Evolutionary conservation across 805 yeast genomes (phyloP).

Genomic region (Candida koratica): DNA sequence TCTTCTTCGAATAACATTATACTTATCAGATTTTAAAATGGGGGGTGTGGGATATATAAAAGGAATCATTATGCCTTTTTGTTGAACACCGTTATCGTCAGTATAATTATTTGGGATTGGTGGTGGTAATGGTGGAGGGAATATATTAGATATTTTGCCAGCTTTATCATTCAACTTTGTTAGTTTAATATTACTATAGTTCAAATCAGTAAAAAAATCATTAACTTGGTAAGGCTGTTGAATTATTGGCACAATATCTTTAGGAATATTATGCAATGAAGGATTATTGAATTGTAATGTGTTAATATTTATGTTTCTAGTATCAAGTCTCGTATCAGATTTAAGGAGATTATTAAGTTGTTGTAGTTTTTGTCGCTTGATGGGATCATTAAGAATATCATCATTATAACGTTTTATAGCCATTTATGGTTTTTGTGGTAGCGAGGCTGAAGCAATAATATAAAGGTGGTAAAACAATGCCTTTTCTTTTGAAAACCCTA

Average conservation of each 20-base stretch:
- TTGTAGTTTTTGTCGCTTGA: constrained; percentile 9
- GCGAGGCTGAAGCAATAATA: too few relatives aligned
- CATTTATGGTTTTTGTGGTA: constrained; percentile 1
- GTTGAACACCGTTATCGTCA: background rate
- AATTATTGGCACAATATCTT: constrained; percentile 34
- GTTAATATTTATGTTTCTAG: background rate
- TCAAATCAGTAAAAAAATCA: constrained; percentile 37
- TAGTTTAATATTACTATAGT: constrained; percentile 9
- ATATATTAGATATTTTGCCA: constrained; percentile 19
- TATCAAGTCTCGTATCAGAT: background rate
- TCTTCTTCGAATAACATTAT: background rate
- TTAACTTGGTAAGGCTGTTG: constrained; percentile 24
- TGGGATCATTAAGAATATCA: constrained; percentile 7
- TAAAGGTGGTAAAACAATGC: too few relatives aligned
- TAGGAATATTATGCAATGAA: constrained; percentile 34
- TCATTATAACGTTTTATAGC: constrained; percentile 5
- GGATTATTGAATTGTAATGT: constrained; percentile 14
- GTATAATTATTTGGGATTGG: constrained; percentile 10
- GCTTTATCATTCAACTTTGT: constrained; percentile 11
- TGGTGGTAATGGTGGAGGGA: constrained; percentile 43
- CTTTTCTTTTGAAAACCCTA: too few relatives aligned
- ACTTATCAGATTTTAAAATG: constrained; percentile 21
- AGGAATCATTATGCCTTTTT: constrained; percentile 39
- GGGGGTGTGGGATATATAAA: constrained; percentile 44
- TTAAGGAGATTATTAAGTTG: constrained; percentile 5